phyloP scores from a whole-genome alignment of 2,329 filamentous ascomycete species.

The Cladorrhinum sp. region DNA sequence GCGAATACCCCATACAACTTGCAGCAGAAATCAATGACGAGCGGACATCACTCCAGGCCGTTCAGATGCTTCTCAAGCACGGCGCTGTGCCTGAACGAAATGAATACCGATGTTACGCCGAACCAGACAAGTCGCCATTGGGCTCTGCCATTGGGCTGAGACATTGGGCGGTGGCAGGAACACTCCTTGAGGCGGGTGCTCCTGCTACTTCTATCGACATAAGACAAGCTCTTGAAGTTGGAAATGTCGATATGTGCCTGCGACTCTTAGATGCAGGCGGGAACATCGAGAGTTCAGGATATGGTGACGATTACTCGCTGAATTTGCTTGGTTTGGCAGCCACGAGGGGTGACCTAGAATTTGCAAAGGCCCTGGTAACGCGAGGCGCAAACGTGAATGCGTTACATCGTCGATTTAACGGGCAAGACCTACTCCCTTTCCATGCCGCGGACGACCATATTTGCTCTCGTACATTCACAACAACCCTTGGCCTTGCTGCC shows the following conservation, averaged over 20 bases:
- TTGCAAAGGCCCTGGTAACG: neutral
- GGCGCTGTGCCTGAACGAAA: neutral
- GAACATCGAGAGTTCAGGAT: neutral
- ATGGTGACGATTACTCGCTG: neutral
- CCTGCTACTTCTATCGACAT: neutral
- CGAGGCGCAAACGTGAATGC: slow-evolving; percentile 4
- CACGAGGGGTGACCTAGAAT: neutral
- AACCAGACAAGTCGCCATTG: neutral
- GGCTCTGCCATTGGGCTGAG: neutral
- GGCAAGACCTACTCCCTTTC: neutral
- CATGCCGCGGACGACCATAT: neutral
- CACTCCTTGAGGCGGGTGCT: neutral
- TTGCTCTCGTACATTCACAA: no score
- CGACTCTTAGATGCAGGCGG: neutral
- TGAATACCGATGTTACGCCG: neutral
- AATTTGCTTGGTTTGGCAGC: neutral
- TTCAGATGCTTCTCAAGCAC: neutral
- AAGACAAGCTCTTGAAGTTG: neutral
- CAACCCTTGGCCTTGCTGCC: neutral
- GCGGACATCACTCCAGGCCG: neutral
- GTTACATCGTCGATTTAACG: neutral
- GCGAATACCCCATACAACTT: slow-evolving; percentile 1
- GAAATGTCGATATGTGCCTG: neutral
- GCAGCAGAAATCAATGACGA: slow-evolving; percentile 2
- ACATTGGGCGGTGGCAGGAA: neutral